Evolutionary conservation across 495 filamentous ascomycete genomes (phyloP), one percentile per base, ranked within the genome.

Genomic region (Copromyces sp.): DNA sequence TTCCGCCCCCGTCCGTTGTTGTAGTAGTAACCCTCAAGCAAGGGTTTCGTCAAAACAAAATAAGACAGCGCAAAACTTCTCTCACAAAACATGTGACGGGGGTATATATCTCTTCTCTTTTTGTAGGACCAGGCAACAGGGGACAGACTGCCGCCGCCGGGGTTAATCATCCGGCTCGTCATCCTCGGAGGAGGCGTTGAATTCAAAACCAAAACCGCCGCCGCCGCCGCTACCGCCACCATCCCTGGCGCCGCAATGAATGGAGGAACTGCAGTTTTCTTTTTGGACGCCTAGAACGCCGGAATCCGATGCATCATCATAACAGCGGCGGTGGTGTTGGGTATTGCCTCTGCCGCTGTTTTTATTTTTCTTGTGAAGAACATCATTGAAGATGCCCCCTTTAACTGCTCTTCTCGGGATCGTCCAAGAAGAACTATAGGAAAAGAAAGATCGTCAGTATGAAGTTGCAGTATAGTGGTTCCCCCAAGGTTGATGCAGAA

Each of bases 341-440:
- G 53, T 65, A 65, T 65, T 37, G 53, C 53, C 53, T 35, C 53
- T 65, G 53, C 53, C 53, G 53, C 53, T 65, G 3, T 17, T 65
- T 65, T 35, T 65, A 65, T 73, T 73, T 71, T 80, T 74, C 24
- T 82, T 70, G 6, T 71, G 72, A 70, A 74, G 74, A 73, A 87
- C 82, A 75, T 82, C 78, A 70, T 78, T 78, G n/a, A 75, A 77
- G 72, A 75, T 77, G 83, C 81, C 83, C 80, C 78, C 83, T 90
- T 95, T 87, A 95, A 85, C 85, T 90, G 72, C 81, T 85, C 75
- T 84, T 81, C 12, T 93, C 89, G 77, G 69, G 73, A 70, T 97
- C 94, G 81, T 97, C 94, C 81, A 97, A 82, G 92, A 97, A 97
- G 91, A 95, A 97, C 84, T 86, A 68, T 72, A 76, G 7, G 32